These are phyloP conservation scores for Aureobasidium sp. DNA, from an alignment of 2,329 filamentous ascomycete species.

Conservation along the genomic window DNA sequence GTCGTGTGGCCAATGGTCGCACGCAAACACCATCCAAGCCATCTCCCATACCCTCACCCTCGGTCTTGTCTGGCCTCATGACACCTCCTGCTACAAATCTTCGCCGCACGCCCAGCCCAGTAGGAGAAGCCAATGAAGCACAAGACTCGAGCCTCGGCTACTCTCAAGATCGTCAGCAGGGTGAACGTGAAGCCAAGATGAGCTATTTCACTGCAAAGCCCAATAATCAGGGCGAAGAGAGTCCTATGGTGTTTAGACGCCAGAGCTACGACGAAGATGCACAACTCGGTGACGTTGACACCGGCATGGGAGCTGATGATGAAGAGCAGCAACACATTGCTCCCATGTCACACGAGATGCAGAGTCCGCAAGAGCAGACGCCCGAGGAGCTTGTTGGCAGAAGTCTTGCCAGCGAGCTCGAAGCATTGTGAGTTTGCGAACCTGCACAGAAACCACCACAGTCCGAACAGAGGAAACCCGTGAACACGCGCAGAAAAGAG, in stretches of 20 bases:
- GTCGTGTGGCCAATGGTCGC: background rate
- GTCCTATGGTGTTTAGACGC: conserved; percentile 48
- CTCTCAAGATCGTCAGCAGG: conserved; percentile 18
- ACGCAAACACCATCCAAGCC: conserved; percentile 54
- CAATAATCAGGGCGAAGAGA: conserved; percentile 24
- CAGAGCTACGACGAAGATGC: conserved; percentile 55
- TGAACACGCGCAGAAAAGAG: background rate
- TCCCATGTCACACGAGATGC: conserved; percentile 21
- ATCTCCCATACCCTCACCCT: conserved; percentile 46
- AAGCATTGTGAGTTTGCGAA: conserved; percentile 12
- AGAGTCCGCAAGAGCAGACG: conserved; percentile 18
- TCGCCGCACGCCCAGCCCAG: conserved; percentile 52
- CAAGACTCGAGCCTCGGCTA: conserved; percentile 15
- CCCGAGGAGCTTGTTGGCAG: conserved; percentile 16
- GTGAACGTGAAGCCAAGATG: background rate
- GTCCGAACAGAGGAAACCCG: background rate
- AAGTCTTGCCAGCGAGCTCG: conserved; percentile 26
- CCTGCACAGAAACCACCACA: background rate
- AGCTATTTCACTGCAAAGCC: background rate
- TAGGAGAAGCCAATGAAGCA: background rate
- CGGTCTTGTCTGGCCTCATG: conserved; percentile 70
- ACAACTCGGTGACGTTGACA: conserved; percentile 44
- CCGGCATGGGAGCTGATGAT: conserved; percentile 30
- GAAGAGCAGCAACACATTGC: conserved; percentile 24
- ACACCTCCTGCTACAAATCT: conserved; percentile 77